Evolutionary conservation across 2,329 filamentous ascomycete genomes (phyloP).

Genomic region (Fusarium sp.): DNA sequence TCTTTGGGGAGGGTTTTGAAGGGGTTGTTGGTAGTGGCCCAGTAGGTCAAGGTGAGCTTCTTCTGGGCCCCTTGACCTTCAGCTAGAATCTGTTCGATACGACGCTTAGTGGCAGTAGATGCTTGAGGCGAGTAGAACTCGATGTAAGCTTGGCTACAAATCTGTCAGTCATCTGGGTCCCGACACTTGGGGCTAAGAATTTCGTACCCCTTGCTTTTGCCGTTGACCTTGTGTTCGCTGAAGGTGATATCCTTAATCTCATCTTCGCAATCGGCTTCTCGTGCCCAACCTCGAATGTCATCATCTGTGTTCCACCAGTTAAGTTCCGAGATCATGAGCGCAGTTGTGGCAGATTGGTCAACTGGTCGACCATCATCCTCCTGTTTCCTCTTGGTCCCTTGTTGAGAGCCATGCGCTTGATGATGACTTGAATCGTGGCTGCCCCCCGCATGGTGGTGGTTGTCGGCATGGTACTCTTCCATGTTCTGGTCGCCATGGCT

Average conservation of each 20-base stretch:
- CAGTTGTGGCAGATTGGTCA: slow-evolving; percentile 71
- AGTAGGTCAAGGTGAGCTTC: slow-evolving; percentile 80
- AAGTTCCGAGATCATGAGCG: slow-evolving; percentile 87
- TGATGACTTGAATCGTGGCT: slow-evolving; percentile 56
- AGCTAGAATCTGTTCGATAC: slow-evolving; percentile 73
- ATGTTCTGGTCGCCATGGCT: slow-evolving; percentile 55
- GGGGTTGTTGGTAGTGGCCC: slow-evolving; percentile 81
- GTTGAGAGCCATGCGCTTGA: slow-evolving; percentile 50
- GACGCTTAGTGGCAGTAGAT: slow-evolving; percentile 84
- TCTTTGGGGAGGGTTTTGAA: slow-evolving; percentile 94
- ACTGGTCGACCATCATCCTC: slow-evolving; percentile 69
- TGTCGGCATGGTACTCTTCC: slow-evolving; percentile 52
- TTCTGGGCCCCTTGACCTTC: slow-evolving; percentile 69
- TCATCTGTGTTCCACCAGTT: slow-evolving; percentile 99
- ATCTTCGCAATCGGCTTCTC: slow-evolving; percentile 81
- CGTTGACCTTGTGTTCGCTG: slow-evolving; percentile 98
- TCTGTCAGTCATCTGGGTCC: slow-evolving; percentile 15
- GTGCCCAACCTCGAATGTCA: slow-evolving; percentile 88
- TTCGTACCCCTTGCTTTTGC: slow-evolving; percentile 92
- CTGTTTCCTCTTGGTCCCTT: slow-evolving; percentile 71
- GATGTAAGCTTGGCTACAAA: slow-evolving; percentile 77
- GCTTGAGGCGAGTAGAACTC: slow-evolving; percentile 87
- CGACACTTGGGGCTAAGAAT: neutral
- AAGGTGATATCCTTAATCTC: slow-evolving; percentile 95
- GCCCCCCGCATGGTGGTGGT: slow-evolving; percentile 52